Evolutionary conservation across 2,329 filamentous ascomycete genomes (phyloP).

Genomic region (Penicillium sp.): DNA sequence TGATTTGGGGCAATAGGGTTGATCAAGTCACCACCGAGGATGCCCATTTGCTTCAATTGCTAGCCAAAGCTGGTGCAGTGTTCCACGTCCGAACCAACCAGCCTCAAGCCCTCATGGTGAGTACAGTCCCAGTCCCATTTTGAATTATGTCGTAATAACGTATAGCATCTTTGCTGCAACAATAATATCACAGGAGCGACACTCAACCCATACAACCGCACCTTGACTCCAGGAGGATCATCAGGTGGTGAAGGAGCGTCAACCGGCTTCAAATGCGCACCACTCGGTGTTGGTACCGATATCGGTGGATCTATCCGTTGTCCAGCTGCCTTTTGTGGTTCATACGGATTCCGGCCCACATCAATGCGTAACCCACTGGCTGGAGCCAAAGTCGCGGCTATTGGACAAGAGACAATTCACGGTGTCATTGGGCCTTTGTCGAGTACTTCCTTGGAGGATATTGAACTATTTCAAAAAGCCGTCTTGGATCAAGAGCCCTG

Average conservation of each 20-base stretch:
- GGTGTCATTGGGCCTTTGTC: conserved; percentile 33
- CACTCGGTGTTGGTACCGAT: conserved; percentile 48
- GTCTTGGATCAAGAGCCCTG: conserved; percentile 44
- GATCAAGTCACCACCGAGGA: conserved; percentile 38
- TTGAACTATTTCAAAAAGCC: conserved; percentile 40
- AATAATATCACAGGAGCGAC: conserved; percentile 45
- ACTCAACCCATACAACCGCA: conserved; percentile 42
- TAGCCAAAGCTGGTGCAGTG: conserved; percentile 41
- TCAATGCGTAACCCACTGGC: conserved; percentile 32
- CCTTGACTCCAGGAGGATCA: conserved; percentile 43
- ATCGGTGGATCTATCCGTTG: conserved; percentile 50
- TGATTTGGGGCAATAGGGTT: conserved; percentile 24
- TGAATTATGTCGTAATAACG: neutral
- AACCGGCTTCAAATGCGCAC: conserved; percentile 42
- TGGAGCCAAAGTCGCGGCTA: conserved; percentile 28
- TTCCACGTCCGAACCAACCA: conserved; percentile 47
- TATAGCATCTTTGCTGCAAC: conserved; percentile 36
- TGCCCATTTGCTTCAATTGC: conserved; percentile 32
- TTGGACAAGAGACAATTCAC: conserved; percentile 41
- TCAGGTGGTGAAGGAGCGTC: conserved; percentile 48
- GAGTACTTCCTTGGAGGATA: conserved; percentile 30
- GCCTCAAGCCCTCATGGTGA: conserved; percentile 43
- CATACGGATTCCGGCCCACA: conserved; percentile 47
- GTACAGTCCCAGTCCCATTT: neutral
- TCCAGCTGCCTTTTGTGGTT: conserved; percentile 47